Percentiles rank a stretch among this genome's conserved stretches.
Conservation (phyloP, 805 yeast species). For the Phaffomyces thermotolerans region DNA sequence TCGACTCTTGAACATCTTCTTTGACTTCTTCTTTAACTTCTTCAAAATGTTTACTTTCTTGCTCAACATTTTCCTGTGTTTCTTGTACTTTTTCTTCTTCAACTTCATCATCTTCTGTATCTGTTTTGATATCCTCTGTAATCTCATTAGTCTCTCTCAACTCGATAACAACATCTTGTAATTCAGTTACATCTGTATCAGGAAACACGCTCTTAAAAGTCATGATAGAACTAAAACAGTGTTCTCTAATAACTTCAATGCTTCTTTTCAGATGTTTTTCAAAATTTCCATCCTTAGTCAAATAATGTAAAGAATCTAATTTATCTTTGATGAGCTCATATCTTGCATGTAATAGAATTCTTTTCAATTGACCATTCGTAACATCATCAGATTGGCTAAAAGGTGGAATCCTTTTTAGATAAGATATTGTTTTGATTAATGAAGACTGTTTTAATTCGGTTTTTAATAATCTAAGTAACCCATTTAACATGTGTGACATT, state of each 20-base stretch:
- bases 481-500: slow-evolving; percentile 59
- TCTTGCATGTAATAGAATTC: slow-evolving; percentile 61
- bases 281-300: slow-evolving; percentile 42
- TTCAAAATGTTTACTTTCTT: background rate
- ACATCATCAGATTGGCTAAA: slow-evolving; percentile 26
- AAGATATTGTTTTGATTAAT: slow-evolving; percentile 69
- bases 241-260: slow-evolving; percentile 81
- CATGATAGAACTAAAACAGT: slow-evolving; percentile 64
- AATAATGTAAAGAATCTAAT: slow-evolving; percentile 47
- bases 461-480: slow-evolving; percentile 58
- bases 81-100: background rate
- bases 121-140: slow-evolving; percentile 4
- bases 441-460: slow-evolving; percentile 77
- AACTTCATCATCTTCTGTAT: background rate
- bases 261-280: slow-evolving; percentile 68
- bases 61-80: background rate
- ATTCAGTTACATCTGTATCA: slow-evolving; percentile 22
- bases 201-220: slow-evolving; percentile 60
- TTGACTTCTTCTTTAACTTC: background rate
- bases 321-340: slow-evolving; percentile 60
- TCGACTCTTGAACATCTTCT: background rate
- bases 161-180: slow-evolving; percentile 14
- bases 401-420: slow-evolving; percentile 61
- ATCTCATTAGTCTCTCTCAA: slow-evolving; percentile 10
- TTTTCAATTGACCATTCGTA: slow-evolving; percentile 33